These are phyloP conservation scores for Cubamyces sp. DNA, from an alignment of 768 basidiomycete genomes.

Conservation along the genomic window DNA sequence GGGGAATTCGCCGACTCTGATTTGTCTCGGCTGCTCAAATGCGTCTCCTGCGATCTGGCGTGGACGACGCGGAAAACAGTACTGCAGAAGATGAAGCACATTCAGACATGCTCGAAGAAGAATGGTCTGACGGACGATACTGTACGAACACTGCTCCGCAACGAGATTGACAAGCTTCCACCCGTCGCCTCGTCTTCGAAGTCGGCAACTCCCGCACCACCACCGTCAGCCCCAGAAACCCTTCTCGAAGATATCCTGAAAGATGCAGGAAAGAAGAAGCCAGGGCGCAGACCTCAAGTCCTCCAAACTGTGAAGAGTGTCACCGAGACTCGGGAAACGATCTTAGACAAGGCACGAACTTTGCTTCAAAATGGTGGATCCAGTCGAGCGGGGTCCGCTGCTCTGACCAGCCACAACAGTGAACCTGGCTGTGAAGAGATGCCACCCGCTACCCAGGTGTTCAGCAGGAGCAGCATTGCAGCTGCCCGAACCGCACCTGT, in stretches of 20 bases:
- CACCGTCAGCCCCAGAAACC: conserved; percentile 41
- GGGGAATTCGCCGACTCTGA: conserved; percentile 50
- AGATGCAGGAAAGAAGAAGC: conserved; percentile 51
- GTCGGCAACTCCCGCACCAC: conserved; percentile 12
- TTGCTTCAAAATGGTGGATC: conserved; percentile 35
- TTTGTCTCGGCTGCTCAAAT: conserved; percentile 53
- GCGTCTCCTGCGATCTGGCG: conserved; percentile 62
- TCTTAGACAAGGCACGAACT: conserved; percentile 43
- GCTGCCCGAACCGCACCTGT: conserved; percentile 17
- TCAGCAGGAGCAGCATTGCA: conserved; percentile 38
- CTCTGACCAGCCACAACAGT: background rate
- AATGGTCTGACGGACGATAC: conserved; percentile 56
- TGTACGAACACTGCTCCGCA: conserved; percentile 52
- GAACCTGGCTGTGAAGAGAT: background rate
- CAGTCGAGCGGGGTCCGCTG: background rate
- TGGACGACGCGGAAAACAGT: conserved; percentile 76
- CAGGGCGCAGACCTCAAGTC: conserved; percentile 40
- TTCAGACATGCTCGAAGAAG: conserved; percentile 71
- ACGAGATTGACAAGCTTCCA: conserved; percentile 44
- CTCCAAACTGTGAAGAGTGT: conserved; percentile 50
- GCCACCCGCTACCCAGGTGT: conserved; percentile 38
- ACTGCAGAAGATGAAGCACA: conserved; percentile 66
- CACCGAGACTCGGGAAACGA: conserved; percentile 49
- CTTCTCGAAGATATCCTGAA: conserved; percentile 59
- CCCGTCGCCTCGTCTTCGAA: conserved; percentile 17